phyloP scores from a whole-genome alignment of 2,329 filamentous ascomycete species.

The Sclerotiophoma versabilis region DNA sequence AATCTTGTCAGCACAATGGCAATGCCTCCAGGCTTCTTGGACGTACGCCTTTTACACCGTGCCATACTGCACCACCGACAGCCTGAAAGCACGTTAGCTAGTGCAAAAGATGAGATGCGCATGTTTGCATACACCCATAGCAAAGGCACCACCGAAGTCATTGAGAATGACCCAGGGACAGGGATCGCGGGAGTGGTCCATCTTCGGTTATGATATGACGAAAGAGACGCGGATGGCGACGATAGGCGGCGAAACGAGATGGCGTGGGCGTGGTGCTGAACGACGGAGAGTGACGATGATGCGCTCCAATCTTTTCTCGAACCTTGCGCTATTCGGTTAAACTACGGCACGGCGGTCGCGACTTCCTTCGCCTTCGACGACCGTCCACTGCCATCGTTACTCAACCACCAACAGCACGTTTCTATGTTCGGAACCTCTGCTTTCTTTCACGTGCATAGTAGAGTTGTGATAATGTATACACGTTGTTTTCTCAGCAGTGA shows the following conservation, averaged over 20 bases:
- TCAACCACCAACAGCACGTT: background rate
- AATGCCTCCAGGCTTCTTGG: background rate
- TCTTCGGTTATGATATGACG: slow-evolving; percentile 46
- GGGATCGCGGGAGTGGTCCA: slow-evolving; percentile 97
- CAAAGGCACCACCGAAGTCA: slow-evolving; percentile 96
- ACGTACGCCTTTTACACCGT: slow-evolving; percentile 91
- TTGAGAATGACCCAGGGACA: slow-evolving; percentile 97
- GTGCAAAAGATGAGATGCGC: slow-evolving; percentile 2
- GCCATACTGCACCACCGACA: slow-evolving; percentile 73
- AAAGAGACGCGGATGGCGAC: slow-evolving; percentile 6
- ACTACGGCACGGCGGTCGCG: slow-evolving; percentile 21
- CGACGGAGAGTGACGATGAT: slow-evolving; percentile 31
- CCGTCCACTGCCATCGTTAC: slow-evolving; percentile 1
- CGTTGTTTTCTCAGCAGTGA: too few relatives aligned
- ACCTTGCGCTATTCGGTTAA: slow-evolving; percentile 28
- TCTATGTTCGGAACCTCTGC: too few relatives aligned
- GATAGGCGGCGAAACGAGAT: slow-evolving; percentile 44
- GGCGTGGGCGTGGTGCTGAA: slow-evolving; percentile 20
- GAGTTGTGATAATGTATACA: too few relatives aligned
- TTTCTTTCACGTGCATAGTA: too few relatives aligned
- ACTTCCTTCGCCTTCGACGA: slow-evolving; percentile 13
- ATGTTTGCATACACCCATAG: slow-evolving; percentile 80
- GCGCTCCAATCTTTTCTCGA: slow-evolving; percentile 42
- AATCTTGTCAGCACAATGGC: slow-evolving; percentile 15
- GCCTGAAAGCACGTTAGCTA: slow-evolving; percentile 38